Base-by-base conservation (phyloP, 179 eudicot genomes). In the Carnegiea gigantea region DNA sequence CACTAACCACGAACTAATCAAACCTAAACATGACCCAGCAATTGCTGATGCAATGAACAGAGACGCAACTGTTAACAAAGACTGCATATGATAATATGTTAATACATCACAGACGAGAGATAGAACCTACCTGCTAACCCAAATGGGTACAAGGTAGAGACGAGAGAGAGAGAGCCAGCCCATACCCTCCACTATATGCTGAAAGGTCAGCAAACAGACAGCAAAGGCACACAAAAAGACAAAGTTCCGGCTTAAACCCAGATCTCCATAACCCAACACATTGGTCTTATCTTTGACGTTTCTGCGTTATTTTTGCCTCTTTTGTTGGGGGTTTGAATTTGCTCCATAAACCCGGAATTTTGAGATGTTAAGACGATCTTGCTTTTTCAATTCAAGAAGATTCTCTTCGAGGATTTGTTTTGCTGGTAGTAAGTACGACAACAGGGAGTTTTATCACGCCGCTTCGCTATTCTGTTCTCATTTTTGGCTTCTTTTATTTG, bases 251-350 rank as follows among this genome's bases (percentile, higher is more conserved):
- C 15, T 53, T 30, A 49, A 76, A 76, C 78, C 59, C 78, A 75
- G 78, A 76, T 53, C 78, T 76, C 67, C 78, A 76, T 49, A 49
- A 76, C 78, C 44, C 49, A 76, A 15, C 38, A 57, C 62, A 20
- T 57, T 18, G 62, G 62, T 57, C 71, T 26, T 67, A 11, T 4
- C 40, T 48, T 26, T 75, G 77, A 75, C 77, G 57, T 75, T 75
- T 75, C 77, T 75, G 77, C 57, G 59, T n/a, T 24, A 2, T 43
- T 72, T 72, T 72, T 72, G 20, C 48, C 6, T 40, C 8, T 40
- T 53, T 43, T 43, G 30, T 28, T 43, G 43, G 18, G 23, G 44
- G 4, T 38, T 48, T 53, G 44, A 40, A 40, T 74, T 26, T 74
- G 8, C 60, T 8, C 77, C 36, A 26, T 46, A 76, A 53, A 30